A percentile compares a stretch with the other conserved stretches of the same genome.
Conservation (phyloP, 495 filamentous ascomycete species). For the Talaromyces ruber region DNA sequence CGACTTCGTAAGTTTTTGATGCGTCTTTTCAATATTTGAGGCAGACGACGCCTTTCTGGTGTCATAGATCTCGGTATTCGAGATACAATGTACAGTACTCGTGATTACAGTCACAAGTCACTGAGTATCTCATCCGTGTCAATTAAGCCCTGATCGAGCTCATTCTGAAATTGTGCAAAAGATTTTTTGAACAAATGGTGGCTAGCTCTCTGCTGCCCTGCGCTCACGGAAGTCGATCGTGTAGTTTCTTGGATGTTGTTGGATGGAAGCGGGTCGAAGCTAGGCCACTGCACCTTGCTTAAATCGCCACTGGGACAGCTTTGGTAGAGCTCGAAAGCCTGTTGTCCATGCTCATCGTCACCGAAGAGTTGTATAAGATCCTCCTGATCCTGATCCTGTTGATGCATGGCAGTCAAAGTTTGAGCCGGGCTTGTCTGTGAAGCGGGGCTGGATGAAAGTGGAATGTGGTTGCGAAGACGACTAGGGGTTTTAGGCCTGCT, state of each 20-base stretch:
- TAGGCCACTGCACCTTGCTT: constrained; percentile 5
- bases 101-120: background rate
- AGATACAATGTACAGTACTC: background rate
- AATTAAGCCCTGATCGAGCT: background rate
- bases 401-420: background rate
- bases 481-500: constrained; percentile 42
- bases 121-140: constrained; percentile 1
- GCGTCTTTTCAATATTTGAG: background rate
- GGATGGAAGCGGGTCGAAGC: background rate
- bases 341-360: constrained; percentile 17
- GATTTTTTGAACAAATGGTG: background rate
- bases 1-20: background rate
- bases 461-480: constrained; percentile 32
- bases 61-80: background rate
- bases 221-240: background rate
- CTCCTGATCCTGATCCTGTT: background rate
- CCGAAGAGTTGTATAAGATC: constrained; percentile 13
- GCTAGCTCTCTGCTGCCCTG: background rate
- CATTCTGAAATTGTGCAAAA: background rate
- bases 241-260: background rate
- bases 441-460: constrained; percentile 22
- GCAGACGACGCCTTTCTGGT: background rate
- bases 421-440: background rate
- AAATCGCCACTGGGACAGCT: constrained; percentile 9
- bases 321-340: constrained; percentile 20